Evolutionary conservation across 805 yeast genomes (phyloP), one percentile per base, ranked within the genome.

Genomic region (Starmerella cellae): DNA sequence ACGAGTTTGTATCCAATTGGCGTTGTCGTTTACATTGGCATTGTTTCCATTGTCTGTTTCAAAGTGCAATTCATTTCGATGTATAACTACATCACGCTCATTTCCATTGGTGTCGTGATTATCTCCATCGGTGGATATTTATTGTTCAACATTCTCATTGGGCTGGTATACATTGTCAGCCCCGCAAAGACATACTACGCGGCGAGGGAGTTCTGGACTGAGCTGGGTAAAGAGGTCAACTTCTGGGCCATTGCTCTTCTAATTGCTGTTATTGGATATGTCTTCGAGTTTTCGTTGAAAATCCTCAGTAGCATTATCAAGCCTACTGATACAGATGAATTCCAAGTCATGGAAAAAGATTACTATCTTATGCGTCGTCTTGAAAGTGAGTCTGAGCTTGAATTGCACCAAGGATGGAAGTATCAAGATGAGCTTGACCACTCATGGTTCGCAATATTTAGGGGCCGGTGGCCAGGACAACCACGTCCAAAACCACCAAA

Each of bases 101-200:
- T 83, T 31, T 78, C 82, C 19, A 64, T 75, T 50, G 74, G 75
- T 0, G 75, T 91, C 0, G 70, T 77, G 47, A 55, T 72, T 11
- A 67, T 85, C 14, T 82, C 95, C 0, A 77, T 77, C 26, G 74
- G 78, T 20, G 98, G 97, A 1, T 91, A 93, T 78, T 62, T 81
- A 6, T 52, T 77, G 11, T 91, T 96, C 95, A 77, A 82, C 58
- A 68, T 81, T 42, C 59, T 85, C 23, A 71, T 88, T 37, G 82
- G 87, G 56, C 70, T 69, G 3, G 61, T 87, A n/a, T 79, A 82
- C 58, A 65, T 62, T 54, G 60, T 56, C 51, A 72, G 63, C 56
- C 72, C 56, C 40, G 67, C 69, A 27, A 63, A 73, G 42, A 81
- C 82, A 13, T 85, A 74, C 60, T 82, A 73, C 58, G 95, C 82